These are phyloP conservation scores for Opeltia flavorubescens DNA, from an alignment of 495 filamentous ascomycete species.

Conservation along the genomic window DNA sequence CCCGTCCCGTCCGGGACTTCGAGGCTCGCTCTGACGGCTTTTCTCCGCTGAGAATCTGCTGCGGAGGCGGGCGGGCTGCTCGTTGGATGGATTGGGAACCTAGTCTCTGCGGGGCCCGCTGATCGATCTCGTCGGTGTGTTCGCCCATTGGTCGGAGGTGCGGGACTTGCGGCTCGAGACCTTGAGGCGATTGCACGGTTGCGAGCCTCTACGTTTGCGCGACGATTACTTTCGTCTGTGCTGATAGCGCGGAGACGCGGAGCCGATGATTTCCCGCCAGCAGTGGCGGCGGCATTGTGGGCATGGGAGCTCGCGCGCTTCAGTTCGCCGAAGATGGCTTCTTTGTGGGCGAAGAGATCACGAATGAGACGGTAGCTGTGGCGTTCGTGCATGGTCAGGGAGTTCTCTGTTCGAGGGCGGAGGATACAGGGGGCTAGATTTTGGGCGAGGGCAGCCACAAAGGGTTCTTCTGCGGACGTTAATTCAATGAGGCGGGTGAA, in stretches of 20 bases:
- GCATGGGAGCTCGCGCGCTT: constrained; percentile 71
- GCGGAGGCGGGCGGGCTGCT: constrained; percentile 45
- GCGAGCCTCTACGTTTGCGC: constrained; percentile 83
- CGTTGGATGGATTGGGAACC: constrained; percentile 64
- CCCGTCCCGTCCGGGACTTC: constrained; percentile 41
- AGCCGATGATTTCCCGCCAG: constrained; percentile 27
- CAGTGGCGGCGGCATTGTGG: constrained; percentile 26
- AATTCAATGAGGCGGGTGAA: constrained; percentile 94
- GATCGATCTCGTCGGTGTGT: constrained; percentile 62
- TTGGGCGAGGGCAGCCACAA: constrained; percentile 61
- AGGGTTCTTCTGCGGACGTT: constrained; percentile 87
- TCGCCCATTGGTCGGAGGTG: constrained; percentile 30
- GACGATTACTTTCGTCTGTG: constrained; percentile 91
- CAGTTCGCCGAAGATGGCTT: constrained; percentile 86
- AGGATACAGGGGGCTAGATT: constrained; percentile 77
- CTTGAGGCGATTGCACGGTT: constrained; percentile 67
- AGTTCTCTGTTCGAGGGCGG: constrained; percentile 70
- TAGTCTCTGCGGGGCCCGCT: constrained; percentile 54
- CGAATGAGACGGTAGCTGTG: constrained; percentile 85
- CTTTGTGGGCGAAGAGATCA: constrained; percentile 87
- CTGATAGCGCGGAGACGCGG: constrained; percentile 72
- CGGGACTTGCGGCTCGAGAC: constrained; percentile 63
- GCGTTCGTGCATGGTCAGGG: constrained; percentile 87
- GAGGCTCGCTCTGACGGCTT: constrained; percentile 34
- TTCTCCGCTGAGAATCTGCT: constrained; percentile 25